Conservation (phyloP, 2,329 filamentous ascomycete genomes). For the Clonostachys solani region DNA sequence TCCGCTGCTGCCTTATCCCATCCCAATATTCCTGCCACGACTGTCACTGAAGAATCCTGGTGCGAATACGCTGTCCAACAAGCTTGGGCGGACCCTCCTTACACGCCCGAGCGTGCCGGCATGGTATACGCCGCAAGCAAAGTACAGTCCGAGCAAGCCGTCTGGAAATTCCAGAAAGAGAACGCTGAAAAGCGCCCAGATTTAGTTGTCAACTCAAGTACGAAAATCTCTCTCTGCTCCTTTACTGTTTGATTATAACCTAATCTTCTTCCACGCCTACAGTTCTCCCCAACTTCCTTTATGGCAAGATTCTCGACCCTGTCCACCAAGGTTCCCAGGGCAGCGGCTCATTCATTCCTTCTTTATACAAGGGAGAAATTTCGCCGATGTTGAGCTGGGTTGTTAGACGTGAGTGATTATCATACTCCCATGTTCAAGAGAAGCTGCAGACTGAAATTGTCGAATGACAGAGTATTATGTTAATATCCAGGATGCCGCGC, state of each 20-base stretch:
- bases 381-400: neutral
- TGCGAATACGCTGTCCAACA: conserved; percentile 22
- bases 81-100: conserved; percentile 26
- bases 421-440: too few relatives aligned
- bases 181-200: conserved; percentile 11
- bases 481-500: conserved; percentile 41
- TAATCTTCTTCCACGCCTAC: neutral
- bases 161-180: conserved; percentile 23
- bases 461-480: conserved; percentile 32
- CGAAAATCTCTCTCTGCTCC: neutral
- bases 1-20: conserved; percentile 10
- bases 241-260: neutral
- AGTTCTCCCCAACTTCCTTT: conserved; percentile 20
- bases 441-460: too few relatives aligned
- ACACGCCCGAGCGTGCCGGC: conserved; percentile 12
- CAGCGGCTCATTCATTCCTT: conserved; percentile 10
- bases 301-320: conserved; percentile 12
- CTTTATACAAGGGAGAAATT: conserved; percentile 12
- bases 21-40: conserved; percentile 9
- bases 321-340: conserved; percentile 12
- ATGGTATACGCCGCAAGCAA: conserved; percentile 28
- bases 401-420: too few relatives aligned
- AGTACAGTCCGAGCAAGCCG: conserved; percentile 19
- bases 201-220: conserved; percentile 11
- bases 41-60: conserved; percentile 19